A percentile compares a stretch with the other conserved stretches of the same genome.
Conservation (phyloP, 768 basidiomycete species). For the Mrakia hoshinonis region DNA sequence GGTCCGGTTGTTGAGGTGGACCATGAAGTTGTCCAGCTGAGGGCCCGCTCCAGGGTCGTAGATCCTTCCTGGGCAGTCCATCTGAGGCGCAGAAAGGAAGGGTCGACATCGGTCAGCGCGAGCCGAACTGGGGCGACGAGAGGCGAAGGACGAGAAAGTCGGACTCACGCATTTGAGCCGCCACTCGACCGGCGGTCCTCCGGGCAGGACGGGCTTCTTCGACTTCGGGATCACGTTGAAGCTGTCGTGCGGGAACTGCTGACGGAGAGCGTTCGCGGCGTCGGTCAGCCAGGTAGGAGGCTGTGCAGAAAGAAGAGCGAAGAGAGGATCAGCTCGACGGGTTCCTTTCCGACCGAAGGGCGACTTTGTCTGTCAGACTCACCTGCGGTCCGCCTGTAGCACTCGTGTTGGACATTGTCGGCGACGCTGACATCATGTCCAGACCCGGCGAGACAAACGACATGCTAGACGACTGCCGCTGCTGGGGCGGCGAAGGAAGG, state of each 20-base stretch:
- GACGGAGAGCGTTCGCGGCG: conserved; percentile 60
- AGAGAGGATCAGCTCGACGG: not conserved
- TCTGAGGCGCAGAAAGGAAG: not conserved
- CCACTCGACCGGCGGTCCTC: conserved; percentile 53
- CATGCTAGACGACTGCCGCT: not conserved
- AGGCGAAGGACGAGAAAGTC: not conserved
- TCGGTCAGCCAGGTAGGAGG: conserved; percentile 63
- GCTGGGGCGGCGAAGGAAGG: conserved; percentile 31
- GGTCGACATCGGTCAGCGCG: no score
- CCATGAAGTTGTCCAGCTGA: conserved; percentile 79
- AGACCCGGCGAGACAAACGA: not conserved
- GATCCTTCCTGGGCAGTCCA: conserved; percentile 85
- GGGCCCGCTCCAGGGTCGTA: conserved; percentile 86
- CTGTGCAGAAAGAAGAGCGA: conserved; percentile 23
- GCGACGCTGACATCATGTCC: not conserved
- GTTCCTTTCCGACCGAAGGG: not conserved
- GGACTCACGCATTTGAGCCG: conserved; percentile 62
- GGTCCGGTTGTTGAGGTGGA: conserved; percentile 57
- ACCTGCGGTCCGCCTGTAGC: not conserved
- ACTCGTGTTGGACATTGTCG: not conserved
- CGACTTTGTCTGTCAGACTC: not conserved
- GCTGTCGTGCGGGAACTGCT: conserved; percentile 66
- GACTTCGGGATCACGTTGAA: conserved; percentile 63
- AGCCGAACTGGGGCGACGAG: not conserved
- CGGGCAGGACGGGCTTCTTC: conserved; percentile 43